Conservation (phyloP, 2,329 filamentous ascomycete species). For the Byssothecium circinans region DNA sequence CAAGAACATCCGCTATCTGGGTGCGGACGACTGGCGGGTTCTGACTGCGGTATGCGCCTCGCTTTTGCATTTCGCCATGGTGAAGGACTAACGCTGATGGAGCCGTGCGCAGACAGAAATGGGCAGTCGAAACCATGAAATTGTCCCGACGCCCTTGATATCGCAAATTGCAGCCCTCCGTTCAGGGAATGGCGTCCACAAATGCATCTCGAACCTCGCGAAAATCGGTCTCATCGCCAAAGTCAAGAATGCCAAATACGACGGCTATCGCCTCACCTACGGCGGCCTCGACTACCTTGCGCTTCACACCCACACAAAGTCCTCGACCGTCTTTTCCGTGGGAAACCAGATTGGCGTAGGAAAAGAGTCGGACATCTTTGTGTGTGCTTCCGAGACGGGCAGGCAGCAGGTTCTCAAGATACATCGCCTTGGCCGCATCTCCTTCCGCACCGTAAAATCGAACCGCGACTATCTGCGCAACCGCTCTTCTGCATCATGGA, state of each 20-base stretch:
- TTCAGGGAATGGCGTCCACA: slow-evolving; percentile 73
- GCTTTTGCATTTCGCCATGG: slow-evolving; percentile 19
- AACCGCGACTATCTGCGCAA: slow-evolving; percentile 95
- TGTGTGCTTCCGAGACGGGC: slow-evolving; percentile 80
- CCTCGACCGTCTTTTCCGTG: slow-evolving; percentile 82
- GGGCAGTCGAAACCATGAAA: slow-evolving; percentile 94
- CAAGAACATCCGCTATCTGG: slow-evolving; percentile 88
- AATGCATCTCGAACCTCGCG: slow-evolving; percentile 84
- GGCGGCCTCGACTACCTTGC: slow-evolving; percentile 98
- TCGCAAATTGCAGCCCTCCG: slow-evolving; percentile 79
- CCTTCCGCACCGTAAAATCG: slow-evolving; percentile 92
- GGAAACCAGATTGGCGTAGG: slow-evolving; percentile 94
- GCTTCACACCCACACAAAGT: slow-evolving; percentile 81
- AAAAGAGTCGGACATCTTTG: slow-evolving; percentile 96
- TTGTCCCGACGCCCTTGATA: slow-evolving; percentile 90
- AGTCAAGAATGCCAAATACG: slow-evolving; percentile 94
- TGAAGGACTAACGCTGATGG: slow-evolving; percentile 43
- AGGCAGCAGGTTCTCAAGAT: slow-evolving; percentile 88
- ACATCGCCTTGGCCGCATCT: slow-evolving; percentile 91
- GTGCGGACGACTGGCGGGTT: slow-evolving; percentile 91
- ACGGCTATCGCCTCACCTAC: slow-evolving; percentile 95
- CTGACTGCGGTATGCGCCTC: slow-evolving; percentile 72
- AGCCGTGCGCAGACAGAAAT: slow-evolving; percentile 73
- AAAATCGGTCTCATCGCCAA: slow-evolving; percentile 90
- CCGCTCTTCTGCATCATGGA: slow-evolving; percentile 81